Evolutionary conservation across 768 basidiomycete genomes (phyloP).

Genomic region (Gyrodon lividus): DNA sequence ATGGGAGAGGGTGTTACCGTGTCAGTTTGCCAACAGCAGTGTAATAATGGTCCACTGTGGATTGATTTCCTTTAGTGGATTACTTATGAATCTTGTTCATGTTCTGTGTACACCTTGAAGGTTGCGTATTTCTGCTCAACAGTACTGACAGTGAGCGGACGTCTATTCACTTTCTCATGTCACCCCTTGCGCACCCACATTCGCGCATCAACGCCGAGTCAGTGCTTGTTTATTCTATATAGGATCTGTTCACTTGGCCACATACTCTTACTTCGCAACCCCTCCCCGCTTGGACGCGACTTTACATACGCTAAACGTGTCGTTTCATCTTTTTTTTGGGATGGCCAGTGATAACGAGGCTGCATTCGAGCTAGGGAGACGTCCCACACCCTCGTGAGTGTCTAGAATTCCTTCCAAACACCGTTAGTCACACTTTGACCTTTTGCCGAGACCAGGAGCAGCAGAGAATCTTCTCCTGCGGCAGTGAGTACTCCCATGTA

Average conservation of each 20-base stretch:
- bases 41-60: no score
- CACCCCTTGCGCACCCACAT: no score
- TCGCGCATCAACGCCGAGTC: no score
- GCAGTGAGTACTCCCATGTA: constrained; percentile 33
- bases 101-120: not conserved
- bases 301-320: not conserved
- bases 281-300: not conserved
- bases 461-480: constrained; percentile 54
- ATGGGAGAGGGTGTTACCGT: no score
- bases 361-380: constrained; percentile 29
- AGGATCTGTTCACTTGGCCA: no score
- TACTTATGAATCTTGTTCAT: not conserved
- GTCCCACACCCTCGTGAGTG: constrained; percentile 39
- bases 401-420: not conserved
- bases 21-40: no score
- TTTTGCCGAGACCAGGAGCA: constrained; percentile 43
- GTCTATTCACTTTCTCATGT: not conserved
- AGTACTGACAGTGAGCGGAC: not conserved
- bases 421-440: constrained; percentile 1
- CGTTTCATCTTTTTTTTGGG: not conserved
- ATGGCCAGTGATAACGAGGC: constrained; percentile 26
- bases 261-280: not conserved
- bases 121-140: not conserved
- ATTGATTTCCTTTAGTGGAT: not conserved
- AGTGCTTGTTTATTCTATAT: no score